Base-by-base conservation (phyloP, 495 filamentous ascomycete species). In the Penicillium waksmanii region DNA sequence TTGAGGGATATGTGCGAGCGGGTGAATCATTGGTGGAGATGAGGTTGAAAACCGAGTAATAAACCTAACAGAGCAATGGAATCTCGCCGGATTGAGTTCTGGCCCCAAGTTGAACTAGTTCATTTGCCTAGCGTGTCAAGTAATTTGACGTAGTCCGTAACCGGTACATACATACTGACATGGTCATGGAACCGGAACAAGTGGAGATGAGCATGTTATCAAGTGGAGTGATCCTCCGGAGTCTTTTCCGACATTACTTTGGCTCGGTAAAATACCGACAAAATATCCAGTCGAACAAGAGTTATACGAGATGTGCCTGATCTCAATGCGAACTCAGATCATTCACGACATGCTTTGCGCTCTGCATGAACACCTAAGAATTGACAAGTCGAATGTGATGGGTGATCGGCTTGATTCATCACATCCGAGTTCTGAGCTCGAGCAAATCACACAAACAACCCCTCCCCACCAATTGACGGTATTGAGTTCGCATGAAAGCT, bases 21-120 rank as follows among this genome's bases (percentile, higher is more conserved):
- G 72, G 72, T 0, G 71, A 74, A 51, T 70, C 71, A 0, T 60
- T 78, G 48, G 66, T 78, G 23, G 74, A 78, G 68, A 77, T 77
- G 73, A 66, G 63, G 9, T 19, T 44, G 17, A 44, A 44, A 19
- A 6, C 5, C 12, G 11, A 40, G 36, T 40, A 19, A 44, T 38
- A 38, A n/a, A 38, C 15, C 15, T 31, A 31, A 1, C 27, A 31
- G 8, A 7, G 0, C 0, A 31, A 38, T 38, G 15, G 3, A n/a
- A 12, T 38, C 0, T n/a, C 36, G 12, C 8, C 9, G 13, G 34
- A 36, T 36, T 36, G 36, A 38, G 36, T 38, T 38, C 15, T 38
- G 36, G 12, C 36, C 36, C 36, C 36, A 38, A n/a, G 15, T 38
- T 31, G 27, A 38, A 13, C 15, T 38, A 12, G 36, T 12, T n/a